Base-by-base conservation (phyloP, 2,329 filamentous ascomycete genomes). In the Raffaelea albimanens region DNA sequence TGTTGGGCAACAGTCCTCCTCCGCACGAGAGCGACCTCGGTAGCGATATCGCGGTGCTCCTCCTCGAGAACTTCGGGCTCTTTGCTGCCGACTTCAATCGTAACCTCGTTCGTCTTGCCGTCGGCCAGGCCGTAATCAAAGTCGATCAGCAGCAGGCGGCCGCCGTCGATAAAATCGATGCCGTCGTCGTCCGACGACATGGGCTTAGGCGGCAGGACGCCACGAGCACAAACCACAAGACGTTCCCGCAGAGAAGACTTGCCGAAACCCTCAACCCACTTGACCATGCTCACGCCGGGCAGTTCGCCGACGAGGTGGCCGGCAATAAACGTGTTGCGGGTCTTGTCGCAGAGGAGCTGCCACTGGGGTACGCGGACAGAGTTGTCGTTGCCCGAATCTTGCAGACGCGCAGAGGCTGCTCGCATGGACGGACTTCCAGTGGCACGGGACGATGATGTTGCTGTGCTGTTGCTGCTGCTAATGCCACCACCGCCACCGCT, bases 11-110 rank as follows among this genome's bases (percentile, higher is more conserved):
- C 82, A 3, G 86, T 90, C 53, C 86, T 74, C 53, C 85, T 75
- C 55, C 86, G 76, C 44, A 87, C 84, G 56, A 91, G 80, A 53
- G 86, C 87, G 19, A 93, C 85, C 61, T 90, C 86, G 1, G 82
- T 79, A 48, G 83, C 86, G 49, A 91, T 70, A 56, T 87, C 85
- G 20, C 83, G 78, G 53, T 77, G 75, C 57, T 87, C 83, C 59
- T 91, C 87, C 55, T 83, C 78, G 18, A 93, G 66, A 0, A 80
- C 67, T 59, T 88, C 85, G 1, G 85, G 79, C 43, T 82, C 72
- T 21, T 75, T 75, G 29, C 81, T 80, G 11, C 87, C 87, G 22
- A 91, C 79, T 58, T 91, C 86, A 45, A 93, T 83, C 2, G 73
- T 81, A 39, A 86, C 64, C 50, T 84, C 76, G 1, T 63, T 66